Evolutionary conservation across 192 early-diverging fungal species (phyloP).

Genomic region (Rhizophagus clarus): DNA sequence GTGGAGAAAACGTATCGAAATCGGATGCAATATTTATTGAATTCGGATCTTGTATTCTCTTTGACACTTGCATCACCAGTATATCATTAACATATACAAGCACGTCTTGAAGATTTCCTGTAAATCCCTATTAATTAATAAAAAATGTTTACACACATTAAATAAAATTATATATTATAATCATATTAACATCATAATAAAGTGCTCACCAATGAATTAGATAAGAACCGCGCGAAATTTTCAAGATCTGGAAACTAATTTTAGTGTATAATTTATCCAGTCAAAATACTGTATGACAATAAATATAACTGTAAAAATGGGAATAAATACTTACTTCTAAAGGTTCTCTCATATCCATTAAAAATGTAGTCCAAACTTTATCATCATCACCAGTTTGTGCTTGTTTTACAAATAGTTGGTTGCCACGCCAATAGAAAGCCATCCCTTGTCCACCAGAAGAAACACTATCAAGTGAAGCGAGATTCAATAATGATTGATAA

Average conservation of each 20-base stretch:
- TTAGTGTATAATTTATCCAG: no score
- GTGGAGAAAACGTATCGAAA: slow-evolving; percentile 60
- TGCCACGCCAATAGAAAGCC: slow-evolving; percentile 88
- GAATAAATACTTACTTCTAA: slow-evolving; percentile 56
- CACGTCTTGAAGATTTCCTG: slow-evolving; percentile 69
- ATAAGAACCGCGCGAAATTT: slow-evolving; percentile 66
- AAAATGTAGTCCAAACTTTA: slow-evolving; percentile 73
- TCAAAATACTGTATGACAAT: no score
- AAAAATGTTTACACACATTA: neutral
- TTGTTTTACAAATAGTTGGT: slow-evolving; percentile 83
- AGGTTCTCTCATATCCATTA: slow-evolving; percentile 71
- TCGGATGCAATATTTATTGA: slow-evolving; percentile 57
- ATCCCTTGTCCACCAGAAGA: slow-evolving; percentile 75
- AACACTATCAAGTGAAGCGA: slow-evolving; percentile 46
- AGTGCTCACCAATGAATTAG: slow-evolving; percentile 55
- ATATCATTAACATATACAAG: slow-evolving; percentile 67
- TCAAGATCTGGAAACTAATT: slow-evolving; percentile 53
- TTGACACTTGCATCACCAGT: slow-evolving; percentile 61
- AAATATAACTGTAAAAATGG: no score
- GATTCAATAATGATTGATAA: neutral
- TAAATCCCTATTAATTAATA: slow-evolving; percentile 70
- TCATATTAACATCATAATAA: no score
- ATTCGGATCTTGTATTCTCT: slow-evolving; percentile 63
- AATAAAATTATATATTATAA: no score
- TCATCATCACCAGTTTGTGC: slow-evolving; percentile 52